Evolutionary conservation across 78 protist species (phyloP).

Genomic region (Ministeria vibrans): DNA sequence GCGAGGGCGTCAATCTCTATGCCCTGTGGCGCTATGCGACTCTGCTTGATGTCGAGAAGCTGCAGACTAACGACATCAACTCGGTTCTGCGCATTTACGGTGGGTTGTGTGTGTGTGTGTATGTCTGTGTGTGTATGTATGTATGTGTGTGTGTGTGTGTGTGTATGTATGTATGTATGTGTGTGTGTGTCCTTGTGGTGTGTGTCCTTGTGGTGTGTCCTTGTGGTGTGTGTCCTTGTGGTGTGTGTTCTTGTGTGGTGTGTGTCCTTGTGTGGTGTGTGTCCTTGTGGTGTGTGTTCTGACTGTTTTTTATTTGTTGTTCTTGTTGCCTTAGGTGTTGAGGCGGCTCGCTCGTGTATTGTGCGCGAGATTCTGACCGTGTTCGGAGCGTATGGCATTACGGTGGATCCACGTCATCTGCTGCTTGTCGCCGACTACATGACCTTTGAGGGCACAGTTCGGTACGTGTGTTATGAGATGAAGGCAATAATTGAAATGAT

Average conservation of each 20-base stretch:
- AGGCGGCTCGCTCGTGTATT: constrained; percentile 81
- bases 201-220: not conserved
- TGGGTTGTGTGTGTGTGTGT: not conserved
- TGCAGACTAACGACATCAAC: constrained; percentile 59
- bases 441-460: constrained; percentile 21
- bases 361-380: constrained; percentile 74
- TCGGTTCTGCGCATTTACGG: constrained; percentile 54
- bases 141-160: not conserved
- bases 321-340: constrained; percentile 32
- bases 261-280: not conserved
- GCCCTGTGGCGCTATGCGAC: constrained; percentile 26
- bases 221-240: not conserved
- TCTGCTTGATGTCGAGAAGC: constrained; percentile 32
- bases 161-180: not conserved
- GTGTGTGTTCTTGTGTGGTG: not conserved
- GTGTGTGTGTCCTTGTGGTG: not conserved
- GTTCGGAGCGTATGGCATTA: constrained; percentile 91
- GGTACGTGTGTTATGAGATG: not conserved
- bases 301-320: not conserved
- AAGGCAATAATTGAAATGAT: not conserved
- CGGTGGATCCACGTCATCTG: constrained; percentile 91
- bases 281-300: not conserved
- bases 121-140: not conserved
- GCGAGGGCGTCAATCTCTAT: constrained; percentile 75
- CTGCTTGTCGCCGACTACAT: constrained; percentile 90